Base-by-base conservation (phyloP, 2,329 filamentous ascomycete genomes). In the Neocatenulostroma microsporum region DNA sequence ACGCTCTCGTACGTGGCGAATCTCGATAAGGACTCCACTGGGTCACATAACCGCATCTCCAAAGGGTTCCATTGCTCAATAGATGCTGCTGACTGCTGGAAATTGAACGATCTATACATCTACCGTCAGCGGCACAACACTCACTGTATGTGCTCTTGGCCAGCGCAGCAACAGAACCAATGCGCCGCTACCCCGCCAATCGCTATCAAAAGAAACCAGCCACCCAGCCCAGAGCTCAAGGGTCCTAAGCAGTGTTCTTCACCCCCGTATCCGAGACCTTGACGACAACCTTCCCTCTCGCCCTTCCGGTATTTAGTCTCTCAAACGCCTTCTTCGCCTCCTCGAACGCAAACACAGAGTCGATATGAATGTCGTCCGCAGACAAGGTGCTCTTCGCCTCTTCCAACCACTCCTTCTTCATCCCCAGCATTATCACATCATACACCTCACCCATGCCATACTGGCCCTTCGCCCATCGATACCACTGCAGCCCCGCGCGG, bases 271-370 rank as follows among this genome's bases (percentile, higher is more conserved):
- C 29, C 5, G 8, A 9, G 29, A 51, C 45, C 30, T 41, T 47
- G 9, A 58, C 44, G 12, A 60, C 50, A 3, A 61, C 55, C 44
- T 60, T 61, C 2, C 56, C 57, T 34, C 49, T 53, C 13, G 55
- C 50, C 13, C 55, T 38, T 3, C 57, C 56, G 6, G 52, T 59
- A 32, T 56, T 57, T 31, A 61, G 35, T 39, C 54, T 47, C 45
- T 56, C 57, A 36, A 60, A 61, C 1, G 58, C 58, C 41, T 54
- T 39, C 34, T 48, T 48, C 2, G 66, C 70, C 39, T 82, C 68
- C 26, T 74, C 73, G 54, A 76, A 78, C 5, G 64, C 60, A 49
- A 71, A 78, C 2, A 63, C 62, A 39, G 69, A 65, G 50, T 81
- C 78, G 19, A 80, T 56, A 2, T 76, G 64, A 3, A 69, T 57